phyloP scores from a whole-genome alignment of 148 eudicot genomes.

The Agrostemma githago region DNA sequence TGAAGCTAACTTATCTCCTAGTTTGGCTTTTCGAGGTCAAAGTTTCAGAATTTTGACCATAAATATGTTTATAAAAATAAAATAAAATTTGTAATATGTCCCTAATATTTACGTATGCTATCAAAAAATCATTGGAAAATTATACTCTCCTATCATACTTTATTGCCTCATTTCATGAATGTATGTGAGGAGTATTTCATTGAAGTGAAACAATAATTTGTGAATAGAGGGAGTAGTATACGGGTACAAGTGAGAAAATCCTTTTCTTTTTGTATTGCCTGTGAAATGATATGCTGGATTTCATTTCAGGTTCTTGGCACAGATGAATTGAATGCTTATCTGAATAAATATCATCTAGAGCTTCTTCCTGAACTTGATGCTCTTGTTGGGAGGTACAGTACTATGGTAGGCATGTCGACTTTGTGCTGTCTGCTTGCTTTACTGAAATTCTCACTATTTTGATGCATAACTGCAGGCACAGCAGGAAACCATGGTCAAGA shows the following conservation, averaged over 20 bases:
- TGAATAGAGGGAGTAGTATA: too few relatives aligned
- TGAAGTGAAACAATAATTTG: too few relatives aligned
- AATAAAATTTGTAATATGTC: not conserved
- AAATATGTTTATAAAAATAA: not conserved
- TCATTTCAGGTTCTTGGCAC: constrained; percentile 74
- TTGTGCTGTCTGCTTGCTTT: not conserved
- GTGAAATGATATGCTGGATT: constrained; percentile 13
- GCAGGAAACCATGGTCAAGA: constrained; percentile 95
- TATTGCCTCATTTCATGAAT: too few relatives aligned
- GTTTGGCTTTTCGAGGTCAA: not conserved
- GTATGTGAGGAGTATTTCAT: too few relatives aligned
- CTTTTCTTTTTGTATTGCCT: not conserved
- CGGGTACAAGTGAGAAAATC: too few relatives aligned
- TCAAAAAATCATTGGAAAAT: too few relatives aligned
- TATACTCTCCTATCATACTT: too few relatives aligned
- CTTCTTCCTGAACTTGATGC: constrained; percentile 85
- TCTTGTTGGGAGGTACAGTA: constrained; percentile 87
- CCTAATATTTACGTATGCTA: not conserved
- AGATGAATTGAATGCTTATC: constrained; percentile 72
- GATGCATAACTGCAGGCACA: constrained; percentile 53
- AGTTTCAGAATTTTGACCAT: not conserved
- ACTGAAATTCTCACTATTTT: not conserved
- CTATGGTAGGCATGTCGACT: not conserved
- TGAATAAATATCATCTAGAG: constrained; percentile 66
- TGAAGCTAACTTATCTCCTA: not conserved